Evolutionary conservation across 1,284 basidiomycete species (phyloP).

Genomic region (Sporisorium sorghi): DNA sequence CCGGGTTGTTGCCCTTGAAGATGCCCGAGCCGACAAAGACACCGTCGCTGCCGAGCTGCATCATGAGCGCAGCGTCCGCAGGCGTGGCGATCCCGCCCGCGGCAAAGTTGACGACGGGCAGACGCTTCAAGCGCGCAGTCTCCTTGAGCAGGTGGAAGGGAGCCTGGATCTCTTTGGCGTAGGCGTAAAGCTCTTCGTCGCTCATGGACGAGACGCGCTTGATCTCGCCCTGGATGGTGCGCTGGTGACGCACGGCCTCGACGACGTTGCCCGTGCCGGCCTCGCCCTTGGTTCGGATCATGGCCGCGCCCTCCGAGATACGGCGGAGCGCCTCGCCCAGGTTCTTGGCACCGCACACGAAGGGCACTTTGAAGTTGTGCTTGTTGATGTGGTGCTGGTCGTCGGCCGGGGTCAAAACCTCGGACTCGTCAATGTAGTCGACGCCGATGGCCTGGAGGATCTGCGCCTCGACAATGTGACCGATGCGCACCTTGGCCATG

Average conservation of each 20-base stretch:
- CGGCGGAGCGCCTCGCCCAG: conserved; percentile 88
- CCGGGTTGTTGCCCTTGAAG: conserved; percentile 83
- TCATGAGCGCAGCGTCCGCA: conserved; percentile 98
- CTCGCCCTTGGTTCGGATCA: conserved; percentile 82
- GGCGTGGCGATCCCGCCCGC: conserved; percentile 97
- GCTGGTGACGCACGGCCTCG: conserved; percentile 84
- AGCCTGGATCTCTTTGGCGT: conserved; percentile 87
- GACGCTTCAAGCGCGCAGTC: conserved; percentile 88
- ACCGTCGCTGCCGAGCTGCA: conserved; percentile 98
- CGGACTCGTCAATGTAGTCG: conserved; percentile 94
- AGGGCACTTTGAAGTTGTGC: conserved; percentile 78
- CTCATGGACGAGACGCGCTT: conserved; percentile 80
- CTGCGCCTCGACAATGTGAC: conserved; percentile 82
- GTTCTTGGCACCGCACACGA: conserved; percentile 75
- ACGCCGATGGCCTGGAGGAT: conserved; percentile 94
- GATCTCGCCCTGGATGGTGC: conserved; percentile 86
- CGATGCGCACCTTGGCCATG: conserved; percentile 95
- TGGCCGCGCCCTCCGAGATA: conserved; percentile 87
- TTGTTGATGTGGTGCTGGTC: conserved; percentile 71
- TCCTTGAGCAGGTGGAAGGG: conserved; percentile 99
- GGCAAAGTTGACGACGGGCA: conserved; percentile 81
- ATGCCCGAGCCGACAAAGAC: conserved; percentile 72
- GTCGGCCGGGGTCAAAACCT: conserved; percentile 93
- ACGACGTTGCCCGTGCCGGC: conserved; percentile 89
- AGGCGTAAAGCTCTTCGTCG: conserved; percentile 96